These are phyloP conservation scores for Schizonepeta tenuifolia DNA, from an alignment of 257 asterid species.

Conservation along the genomic window DNA sequence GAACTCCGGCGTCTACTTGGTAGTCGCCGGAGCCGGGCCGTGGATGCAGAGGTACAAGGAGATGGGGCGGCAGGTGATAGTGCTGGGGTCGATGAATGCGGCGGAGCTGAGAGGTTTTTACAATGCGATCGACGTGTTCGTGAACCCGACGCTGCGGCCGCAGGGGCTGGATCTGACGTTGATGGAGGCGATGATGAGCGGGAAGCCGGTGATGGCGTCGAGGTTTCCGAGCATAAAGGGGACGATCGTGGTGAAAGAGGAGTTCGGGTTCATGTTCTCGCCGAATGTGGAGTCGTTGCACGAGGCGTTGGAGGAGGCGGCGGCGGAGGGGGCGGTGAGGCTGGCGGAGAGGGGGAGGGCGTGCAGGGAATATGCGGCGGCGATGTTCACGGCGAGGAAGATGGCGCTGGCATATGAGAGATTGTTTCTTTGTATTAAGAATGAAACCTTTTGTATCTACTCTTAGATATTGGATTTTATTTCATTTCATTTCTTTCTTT, in stretches of 20 bases:
- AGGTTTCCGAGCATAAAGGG: conserved; percentile 92
- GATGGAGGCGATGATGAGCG: conserved; percentile 96
- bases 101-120: conserved; percentile 60
- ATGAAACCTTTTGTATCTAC: conserved; percentile 70
- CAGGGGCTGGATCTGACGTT: conserved; percentile 94
- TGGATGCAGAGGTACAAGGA: conserved; percentile 77
- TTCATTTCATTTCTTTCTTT: neutral
- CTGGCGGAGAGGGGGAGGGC: conserved; percentile 75
- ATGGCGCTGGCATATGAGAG: conserved; percentile 95
- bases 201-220: conserved; percentile 91
- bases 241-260: conserved; percentile 71
- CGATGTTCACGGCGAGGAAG: conserved; percentile 85
- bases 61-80: conserved; percentile 67
- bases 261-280: conserved; percentile 83
- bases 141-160: conserved; percentile 91
- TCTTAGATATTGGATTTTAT: conserved; percentile 34
- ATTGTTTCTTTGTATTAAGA: conserved; percentile 79
- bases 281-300: conserved; percentile 72
- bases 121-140: conserved; percentile 78
- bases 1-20: conserved; percentile 54
- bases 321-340: conserved; percentile 68
- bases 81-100: conserved; percentile 74
- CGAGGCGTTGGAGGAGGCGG: conserved; percentile 68
- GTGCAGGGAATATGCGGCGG: conserved; percentile 65
- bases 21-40: conserved; percentile 97